Base-by-base conservation (phyloP, 148 eudicot species). In the Camellia lanceoleosa region DNA sequence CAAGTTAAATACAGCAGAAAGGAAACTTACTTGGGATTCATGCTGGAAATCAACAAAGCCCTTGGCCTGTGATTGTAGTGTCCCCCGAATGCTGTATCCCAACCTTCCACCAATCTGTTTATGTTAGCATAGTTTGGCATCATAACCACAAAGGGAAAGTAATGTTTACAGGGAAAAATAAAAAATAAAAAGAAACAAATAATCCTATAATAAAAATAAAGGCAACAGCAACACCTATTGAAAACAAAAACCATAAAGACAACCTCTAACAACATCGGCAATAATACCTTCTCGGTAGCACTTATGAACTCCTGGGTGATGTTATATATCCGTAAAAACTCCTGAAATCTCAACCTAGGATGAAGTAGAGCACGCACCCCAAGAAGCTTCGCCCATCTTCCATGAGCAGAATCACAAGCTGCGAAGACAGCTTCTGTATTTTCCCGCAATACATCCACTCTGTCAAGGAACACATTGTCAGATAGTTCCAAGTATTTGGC, bases 31-130 rank as follows among this genome's bases (percentile, higher is more conserved):
- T 85, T 98, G 91, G 83, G 95, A 92, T 75, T 94, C 98, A 77
- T 97, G 99, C 89, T 97, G 99, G 82, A 86, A 91, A 80, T 97
- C 99, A 76, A 97, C 87, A 85, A 97, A 97, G 76, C 95, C 88
- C 83, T 92, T 97, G 42, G 98, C 97, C 85, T 97, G 99, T 82
- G 99, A 97, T 75, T 97, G 98, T 23, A 97, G 85, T 20, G 92
- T 92, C 82, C 98, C 98, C 74, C 99, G 92, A 80, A 92, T 94
- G 83, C 95, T 94, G 87, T 92, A 94, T 79, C 98, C 99, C 90
- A 94, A 89, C 92, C 99, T 97, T 89, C 99, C 99, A 89, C 99
- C 98, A 81, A 94, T 94, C 99, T 97, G 95, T 77, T 79, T 66
- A 85, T 75, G 80, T 83, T 69, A 81, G 78, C 80, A 89, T 72